These are phyloP conservation scores for Domatiomyces catenatus DNA, from an alignment of 2,329 filamentous ascomycete species.

Conservation along the genomic window DNA sequence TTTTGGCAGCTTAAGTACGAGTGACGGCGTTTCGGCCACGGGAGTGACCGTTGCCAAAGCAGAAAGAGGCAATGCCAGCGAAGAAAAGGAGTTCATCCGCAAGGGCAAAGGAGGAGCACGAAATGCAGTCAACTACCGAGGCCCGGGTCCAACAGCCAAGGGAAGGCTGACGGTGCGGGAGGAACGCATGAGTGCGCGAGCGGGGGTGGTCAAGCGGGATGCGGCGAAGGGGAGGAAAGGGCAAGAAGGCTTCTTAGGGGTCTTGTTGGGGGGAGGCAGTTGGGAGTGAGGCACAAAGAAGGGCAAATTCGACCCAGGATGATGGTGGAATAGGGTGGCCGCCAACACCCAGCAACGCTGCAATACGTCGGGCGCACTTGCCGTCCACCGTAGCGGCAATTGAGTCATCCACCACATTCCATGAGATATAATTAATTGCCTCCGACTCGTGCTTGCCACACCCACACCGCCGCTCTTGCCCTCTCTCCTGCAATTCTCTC, in stretches of 20 bases:
- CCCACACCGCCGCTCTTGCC: neutral
- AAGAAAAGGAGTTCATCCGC: slow-evolving; percentile 16
- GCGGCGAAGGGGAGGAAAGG: slow-evolving; percentile 8
- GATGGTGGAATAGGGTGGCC: neutral
- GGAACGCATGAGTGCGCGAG: slow-evolving; percentile 16
- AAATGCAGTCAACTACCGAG: slow-evolving; percentile 16
- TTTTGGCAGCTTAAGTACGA: slow-evolving; percentile 8
- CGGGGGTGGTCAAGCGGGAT: slow-evolving; percentile 10
- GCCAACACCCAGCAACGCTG: neutral
- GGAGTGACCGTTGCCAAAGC: slow-evolving; percentile 14
- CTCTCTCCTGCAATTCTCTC: neutral
- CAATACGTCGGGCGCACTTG: neutral
- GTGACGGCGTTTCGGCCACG: slow-evolving; percentile 15
- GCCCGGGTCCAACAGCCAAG: neutral
- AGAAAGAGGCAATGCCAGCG: slow-evolving; percentile 13
- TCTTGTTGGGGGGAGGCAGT: slow-evolving; percentile 10
- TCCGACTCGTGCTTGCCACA: no score
- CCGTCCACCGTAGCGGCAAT: neutral
- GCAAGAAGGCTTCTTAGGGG: slow-evolving; percentile 12
- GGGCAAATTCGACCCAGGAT: no score
- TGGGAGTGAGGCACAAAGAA: slow-evolving; percentile 8
- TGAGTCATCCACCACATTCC: neutral
- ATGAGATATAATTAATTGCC: no score
- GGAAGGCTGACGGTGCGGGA: slow-evolving; percentile 10
- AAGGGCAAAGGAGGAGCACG: slow-evolving; percentile 13